A percentile compares a stretch with the other conserved stretches of the same genome.
These are phyloP conservation scores for Ogataea haglerorum DNA, from an alignment of 805 yeast genomes.

Conservation along the genomic window DNA sequence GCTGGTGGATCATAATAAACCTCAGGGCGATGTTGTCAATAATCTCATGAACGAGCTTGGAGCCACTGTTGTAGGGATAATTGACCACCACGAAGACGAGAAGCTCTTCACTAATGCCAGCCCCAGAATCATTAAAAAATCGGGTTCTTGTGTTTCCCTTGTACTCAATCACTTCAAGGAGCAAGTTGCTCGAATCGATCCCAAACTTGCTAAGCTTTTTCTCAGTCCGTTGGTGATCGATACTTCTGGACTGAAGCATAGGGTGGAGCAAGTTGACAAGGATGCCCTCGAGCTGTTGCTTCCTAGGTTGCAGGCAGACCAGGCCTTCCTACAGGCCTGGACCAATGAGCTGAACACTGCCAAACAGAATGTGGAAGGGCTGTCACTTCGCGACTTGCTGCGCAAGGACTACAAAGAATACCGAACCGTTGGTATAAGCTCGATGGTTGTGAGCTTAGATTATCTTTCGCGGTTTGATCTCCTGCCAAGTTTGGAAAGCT, in stretches of 20 bases:
- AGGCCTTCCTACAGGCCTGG: constrained; percentile 19
- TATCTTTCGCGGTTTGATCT: constrained; percentile 42
- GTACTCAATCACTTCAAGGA: constrained; percentile 51
- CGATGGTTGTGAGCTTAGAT: constrained; percentile 60
- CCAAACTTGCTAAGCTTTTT: constrained; percentile 35
- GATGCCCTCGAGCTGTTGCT: constrained; percentile 39
- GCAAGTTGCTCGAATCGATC: constrained; percentile 5
- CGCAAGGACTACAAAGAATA: constrained; percentile 85
- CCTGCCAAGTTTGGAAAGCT: constrained; percentile 20
- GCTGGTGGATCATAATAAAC: constrained; percentile 80
- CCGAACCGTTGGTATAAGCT: constrained; percentile 67
- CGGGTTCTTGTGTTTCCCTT: constrained; percentile 80
- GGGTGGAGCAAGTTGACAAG: constrained; percentile 60
- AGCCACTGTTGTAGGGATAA: constrained; percentile 49
- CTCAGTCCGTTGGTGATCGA: constrained; percentile 74
- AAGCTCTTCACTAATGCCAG: constrained; percentile 40
- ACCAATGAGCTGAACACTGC: constrained; percentile 37
- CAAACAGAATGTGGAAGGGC: constrained; percentile 62
- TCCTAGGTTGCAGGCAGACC: constrained; percentile 13
- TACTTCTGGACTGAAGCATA: constrained; percentile 62
- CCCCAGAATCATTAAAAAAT: constrained; percentile 59
- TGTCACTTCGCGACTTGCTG: constrained; percentile 58
- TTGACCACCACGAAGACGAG: constrained; percentile 89
- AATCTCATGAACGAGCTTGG: constrained; percentile 26
- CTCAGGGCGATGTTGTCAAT: constrained; percentile 48